phyloP scores from a whole-genome alignment of 495 filamentous ascomycete genomes.

The Aspergillus nidulans region DNA sequence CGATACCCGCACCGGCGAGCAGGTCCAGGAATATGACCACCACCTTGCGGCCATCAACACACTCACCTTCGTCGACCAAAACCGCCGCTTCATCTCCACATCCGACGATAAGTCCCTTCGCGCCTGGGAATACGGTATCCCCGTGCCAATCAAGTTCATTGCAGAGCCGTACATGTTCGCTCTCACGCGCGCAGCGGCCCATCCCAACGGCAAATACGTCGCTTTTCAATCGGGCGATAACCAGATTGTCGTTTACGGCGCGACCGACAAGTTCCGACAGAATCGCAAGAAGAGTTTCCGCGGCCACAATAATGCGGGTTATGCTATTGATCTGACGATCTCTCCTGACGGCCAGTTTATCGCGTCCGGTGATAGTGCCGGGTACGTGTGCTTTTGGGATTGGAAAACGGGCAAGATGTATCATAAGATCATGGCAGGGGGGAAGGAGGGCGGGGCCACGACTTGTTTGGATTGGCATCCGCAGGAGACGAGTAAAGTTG shows the following conservation, averaged over 20 bases:
- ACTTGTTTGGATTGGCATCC: slow-evolving; percentile 88
- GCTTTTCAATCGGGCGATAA: slow-evolving; percentile 92
- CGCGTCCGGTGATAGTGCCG: slow-evolving; percentile 74
- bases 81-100: slow-evolving; percentile 94
- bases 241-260: slow-evolving; percentile 92
- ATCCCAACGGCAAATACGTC: slow-evolving; percentile 88
- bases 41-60: slow-evolving; percentile 97
- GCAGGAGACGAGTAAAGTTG: slow-evolving; percentile 90
- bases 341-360: slow-evolving; percentile 90
- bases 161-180: slow-evolving; percentile 97
- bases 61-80: slow-evolving; percentile 91
- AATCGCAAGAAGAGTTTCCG: slow-evolving; percentile 96
- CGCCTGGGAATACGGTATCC: slow-evolving; percentile 97
- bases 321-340: slow-evolving; percentile 83
- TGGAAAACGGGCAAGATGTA: slow-evolving; percentile 99
- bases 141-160: slow-evolving; percentile 83
- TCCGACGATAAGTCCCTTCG: slow-evolving; percentile 93
- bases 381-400: slow-evolving; percentile 95
- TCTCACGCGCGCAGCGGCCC: slow-evolving; percentile 72
- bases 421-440: slow-evolving; percentile 81
- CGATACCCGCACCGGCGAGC: slow-evolving; percentile 76
- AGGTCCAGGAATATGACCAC: slow-evolving; percentile 97
- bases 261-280: slow-evolving; percentile 90
- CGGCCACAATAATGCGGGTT: slow-evolving; percentile 92
- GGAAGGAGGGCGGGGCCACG: slow-evolving; percentile 59